Evolutionary conservation across 78 protist species (phyloP).

Genomic region (Salpingoeca rosetta): DNA sequence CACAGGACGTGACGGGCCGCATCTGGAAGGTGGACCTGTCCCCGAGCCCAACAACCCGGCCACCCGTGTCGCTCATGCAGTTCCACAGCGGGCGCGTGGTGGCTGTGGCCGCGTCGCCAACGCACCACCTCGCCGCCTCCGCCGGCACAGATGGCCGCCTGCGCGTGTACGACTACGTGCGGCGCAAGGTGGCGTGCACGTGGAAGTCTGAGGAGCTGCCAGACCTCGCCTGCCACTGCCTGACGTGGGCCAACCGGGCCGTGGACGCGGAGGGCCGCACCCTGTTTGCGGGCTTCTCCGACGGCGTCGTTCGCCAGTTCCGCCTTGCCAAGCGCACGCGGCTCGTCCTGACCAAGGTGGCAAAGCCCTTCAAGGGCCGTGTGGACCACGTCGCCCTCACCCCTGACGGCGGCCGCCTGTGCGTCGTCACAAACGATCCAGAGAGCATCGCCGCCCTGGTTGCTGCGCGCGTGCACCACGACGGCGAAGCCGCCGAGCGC

Average conservation of each 20-base stretch:
- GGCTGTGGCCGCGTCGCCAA: constrained; percentile 26
- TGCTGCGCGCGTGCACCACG: neutral
- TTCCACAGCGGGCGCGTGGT: constrained; percentile 43
- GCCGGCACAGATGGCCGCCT: constrained; percentile 50
- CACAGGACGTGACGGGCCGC: constrained; percentile 28
- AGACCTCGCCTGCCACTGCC: too few species aligned
- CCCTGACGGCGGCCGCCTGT: neutral
- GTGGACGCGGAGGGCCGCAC: constrained; percentile 14
- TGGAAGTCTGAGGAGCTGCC: too few species aligned
- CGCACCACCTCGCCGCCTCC: neutral
- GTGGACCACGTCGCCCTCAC: neutral
- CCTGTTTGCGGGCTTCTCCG: constrained; percentile 29
- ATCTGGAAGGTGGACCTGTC: constrained; percentile 11
- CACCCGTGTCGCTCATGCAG: neutral
- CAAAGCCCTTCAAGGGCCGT: neutral
- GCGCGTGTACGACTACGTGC: constrained; percentile 31
- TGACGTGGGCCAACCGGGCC: too few species aligned
- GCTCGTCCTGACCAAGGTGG: neutral
- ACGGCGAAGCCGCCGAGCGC: neutral
- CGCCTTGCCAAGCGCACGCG: neutral
- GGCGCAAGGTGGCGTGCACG: too few species aligned
- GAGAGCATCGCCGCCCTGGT: too few species aligned
- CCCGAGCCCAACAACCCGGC: neutral
- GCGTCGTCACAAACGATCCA: too few species aligned
- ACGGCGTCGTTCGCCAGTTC: constrained; percentile 6